Evolutionary conservation across 768 basidiomycete genomes (phyloP), one percentile per base, ranked within the genome.

Genomic region (Lactifluus echinatus): DNA sequence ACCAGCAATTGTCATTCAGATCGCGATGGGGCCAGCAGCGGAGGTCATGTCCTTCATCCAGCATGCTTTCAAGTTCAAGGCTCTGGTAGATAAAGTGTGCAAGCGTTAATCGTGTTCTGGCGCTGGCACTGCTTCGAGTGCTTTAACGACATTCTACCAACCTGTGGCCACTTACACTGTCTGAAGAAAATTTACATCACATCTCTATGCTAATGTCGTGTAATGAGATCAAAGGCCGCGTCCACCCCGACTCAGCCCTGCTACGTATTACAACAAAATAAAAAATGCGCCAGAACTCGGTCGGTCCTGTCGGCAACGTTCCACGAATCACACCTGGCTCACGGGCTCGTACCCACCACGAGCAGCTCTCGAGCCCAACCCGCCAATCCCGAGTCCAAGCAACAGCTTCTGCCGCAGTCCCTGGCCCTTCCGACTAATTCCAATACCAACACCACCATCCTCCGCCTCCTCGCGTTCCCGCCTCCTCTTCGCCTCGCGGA

Each of bases 401-500:
- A 84, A 74, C 60, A 85, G 60, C 8, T 78, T 75, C 68, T 78
- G 78, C 63, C 79, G 62, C 67, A 75, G 63, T 11, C 58, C 58
- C 39, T 54, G 57, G 23, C 71, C 69, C 63, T 77, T 78, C 52
- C 69, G 60, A 34, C 73, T 36, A n/a, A n/a, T n/a, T n/a, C n/a
- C n/a, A n/a, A n/a, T n/a, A 17, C 28, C 71, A 44, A 65, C 66
- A 12, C 57, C 61, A 4, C 66, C 65, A n/a, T 74, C 78, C 28
- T 82, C 81, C 44, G 81, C 83, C 65, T 86, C 85, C 66, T 74
- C 72, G 45, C 71, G 72, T 67, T 79, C 76, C 64, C 76, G 75
- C 68, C 76, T 74, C 68, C 69, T 73, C 73, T 85, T 84, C 62
- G 84, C 88, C 70, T 89, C 87, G 51, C 72, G 70, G 68, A 93